Conservation (phyloP, 2,329 filamentous ascomycete species). For the Myrmaecium sp. region DNA sequence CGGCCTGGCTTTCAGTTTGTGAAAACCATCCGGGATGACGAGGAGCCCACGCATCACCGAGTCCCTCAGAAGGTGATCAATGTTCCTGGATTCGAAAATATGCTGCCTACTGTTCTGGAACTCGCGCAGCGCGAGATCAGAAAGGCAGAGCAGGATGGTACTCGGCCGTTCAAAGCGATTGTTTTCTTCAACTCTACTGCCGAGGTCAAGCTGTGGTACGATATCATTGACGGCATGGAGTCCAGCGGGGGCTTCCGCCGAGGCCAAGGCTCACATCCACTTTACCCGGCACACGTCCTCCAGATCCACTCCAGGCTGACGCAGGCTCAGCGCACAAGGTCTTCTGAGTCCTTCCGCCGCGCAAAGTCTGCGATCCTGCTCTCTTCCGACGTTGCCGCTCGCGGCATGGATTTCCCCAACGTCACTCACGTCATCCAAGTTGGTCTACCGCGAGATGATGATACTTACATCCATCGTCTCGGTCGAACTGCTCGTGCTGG, state of each 20-base stretch:
- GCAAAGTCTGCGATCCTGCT: constrained; percentile 38
- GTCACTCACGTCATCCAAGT: constrained; percentile 36
- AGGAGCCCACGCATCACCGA: constrained; percentile 66
- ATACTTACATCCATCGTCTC: constrained; percentile 35
- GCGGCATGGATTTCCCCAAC: constrained; percentile 37
- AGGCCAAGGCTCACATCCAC: constrained; percentile 13
- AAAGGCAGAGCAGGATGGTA: constrained; percentile 23
- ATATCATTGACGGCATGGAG: too few species aligned
- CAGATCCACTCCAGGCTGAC: constrained; percentile 67
- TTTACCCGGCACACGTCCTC: constrained; percentile 24
- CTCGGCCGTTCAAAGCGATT: constrained; percentile 79
- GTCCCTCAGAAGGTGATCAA: constrained; percentile 66
- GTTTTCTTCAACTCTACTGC: constrained; percentile 74
- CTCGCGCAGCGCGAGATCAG: constrained; percentile 46
- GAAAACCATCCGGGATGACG: constrained; percentile 69
- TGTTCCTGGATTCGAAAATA: constrained; percentile 54
- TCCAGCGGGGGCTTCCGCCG: constrained; percentile 34
- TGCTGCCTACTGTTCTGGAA: constrained; percentile 62
- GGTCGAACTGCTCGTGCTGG: constrained; percentile 46
- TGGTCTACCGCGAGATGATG: constrained; percentile 26
- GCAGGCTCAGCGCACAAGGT: constrained; percentile 51
- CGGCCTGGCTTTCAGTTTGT: constrained; percentile 76
- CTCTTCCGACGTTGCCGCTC: constrained; percentile 33
- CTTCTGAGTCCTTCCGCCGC: constrained; percentile 54
- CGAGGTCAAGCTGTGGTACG: constrained; percentile 47